phyloP scores from a whole-genome alignment of 2,329 filamentous ascomycete genomes.

The Rutstroemia sp. region DNA sequence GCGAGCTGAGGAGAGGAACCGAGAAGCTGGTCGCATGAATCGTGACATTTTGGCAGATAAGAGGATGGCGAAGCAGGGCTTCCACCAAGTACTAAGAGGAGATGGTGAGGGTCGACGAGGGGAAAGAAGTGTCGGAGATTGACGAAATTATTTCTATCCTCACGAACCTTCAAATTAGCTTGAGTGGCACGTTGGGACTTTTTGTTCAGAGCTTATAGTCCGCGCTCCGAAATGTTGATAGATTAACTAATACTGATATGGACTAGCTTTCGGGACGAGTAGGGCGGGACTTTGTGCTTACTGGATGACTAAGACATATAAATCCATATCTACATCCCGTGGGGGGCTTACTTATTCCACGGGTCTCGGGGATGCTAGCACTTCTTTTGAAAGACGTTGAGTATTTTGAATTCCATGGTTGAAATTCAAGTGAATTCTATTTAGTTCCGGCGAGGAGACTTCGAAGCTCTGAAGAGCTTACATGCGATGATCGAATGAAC shows the following conservation, averaged over 20 bases:
- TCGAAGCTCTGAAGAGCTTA: too few species aligned
- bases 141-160: constrained; percentile 1
- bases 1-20: constrained; percentile 46
- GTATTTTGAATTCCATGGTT: too few species aligned
- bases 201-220: constrained; percentile 8
- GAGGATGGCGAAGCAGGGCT: neutral
- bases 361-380: too few species aligned
- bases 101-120: neutral
- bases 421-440: too few species aligned
- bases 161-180: constrained; percentile 5
- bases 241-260: constrained; percentile 1
- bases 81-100: constrained; percentile 5
- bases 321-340: neutral
- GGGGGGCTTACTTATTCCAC: neutral
- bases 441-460: too few species aligned
- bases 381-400: too few species aligned
- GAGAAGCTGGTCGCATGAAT: constrained; percentile 56
- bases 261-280: constrained; percentile 6
- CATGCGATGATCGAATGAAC: too few species aligned
- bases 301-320: neutral
- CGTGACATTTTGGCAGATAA: constrained; percentile 35
- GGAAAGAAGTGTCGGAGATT: neutral
- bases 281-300: constrained; percentile 2
- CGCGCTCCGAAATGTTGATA: constrained; percentile 10
- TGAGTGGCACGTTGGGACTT: constrained; percentile 10